phyloP scores from a whole-genome alignment of 75 land plant genomes.

The Selaginella moellendorffii region DNA sequence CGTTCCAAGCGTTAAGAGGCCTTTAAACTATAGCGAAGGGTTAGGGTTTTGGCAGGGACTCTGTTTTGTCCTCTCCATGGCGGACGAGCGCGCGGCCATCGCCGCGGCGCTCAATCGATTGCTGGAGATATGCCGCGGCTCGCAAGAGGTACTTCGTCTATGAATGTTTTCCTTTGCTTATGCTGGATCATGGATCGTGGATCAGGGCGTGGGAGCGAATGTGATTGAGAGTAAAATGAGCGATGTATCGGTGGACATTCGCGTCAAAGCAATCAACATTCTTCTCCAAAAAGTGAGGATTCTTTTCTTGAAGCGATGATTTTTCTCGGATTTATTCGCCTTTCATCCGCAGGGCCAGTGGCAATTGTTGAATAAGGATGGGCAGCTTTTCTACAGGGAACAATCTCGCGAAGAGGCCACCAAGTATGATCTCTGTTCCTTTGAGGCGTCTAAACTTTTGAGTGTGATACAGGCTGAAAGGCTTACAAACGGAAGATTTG shows the following conservation, averaged over 20 bases:
- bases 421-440: conserved; percentile 7
- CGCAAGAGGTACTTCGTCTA: not conserved
- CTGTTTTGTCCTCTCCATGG: no score
- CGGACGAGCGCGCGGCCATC: conserved; percentile 9
- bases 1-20: no score
- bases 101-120: conserved; percentile 11
- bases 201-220: conserved; percentile 20
- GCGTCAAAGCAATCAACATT: conserved; percentile 18
- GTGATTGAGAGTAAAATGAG: conserved; percentile 11
- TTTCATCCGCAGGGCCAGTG: conserved; percentile 26
- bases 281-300: conserved; percentile 18
- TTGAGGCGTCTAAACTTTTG: not conserved
- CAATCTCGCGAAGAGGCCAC: conserved; percentile 19
- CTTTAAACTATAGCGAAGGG: no score
- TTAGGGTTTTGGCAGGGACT: no score
- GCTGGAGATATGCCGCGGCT: conserved; percentile 6
- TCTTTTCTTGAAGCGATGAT: not conserved
- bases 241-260: conserved; percentile 5
- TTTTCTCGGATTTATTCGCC: no score
- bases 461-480: conserved; percentile 21
- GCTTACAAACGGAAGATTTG: conserved; percentile 22
- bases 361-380: conserved; percentile 17
- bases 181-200: not conserved
- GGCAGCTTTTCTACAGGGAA: conserved; percentile 14
- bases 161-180: not conserved